A percentile compares a stretch with the other conserved stretches of the same genome.
Evolutionary conservation across 352 stramenopile genomes (phyloP).

Genomic region (Aphanomyces euteiches): DNA sequence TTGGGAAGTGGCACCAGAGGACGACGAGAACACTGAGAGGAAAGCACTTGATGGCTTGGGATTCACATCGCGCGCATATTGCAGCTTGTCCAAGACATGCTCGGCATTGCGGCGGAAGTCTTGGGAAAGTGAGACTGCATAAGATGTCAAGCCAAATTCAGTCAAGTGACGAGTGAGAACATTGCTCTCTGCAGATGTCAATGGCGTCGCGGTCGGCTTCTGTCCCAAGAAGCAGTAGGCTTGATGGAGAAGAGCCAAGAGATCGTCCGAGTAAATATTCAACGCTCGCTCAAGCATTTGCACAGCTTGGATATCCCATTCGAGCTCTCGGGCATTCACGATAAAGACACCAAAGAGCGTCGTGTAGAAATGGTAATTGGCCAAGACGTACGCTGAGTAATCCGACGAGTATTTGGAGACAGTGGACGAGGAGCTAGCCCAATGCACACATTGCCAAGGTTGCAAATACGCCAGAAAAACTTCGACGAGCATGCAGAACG

Average conservation of each 20-base stretch:
- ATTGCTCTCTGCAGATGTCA: constrained; percentile 62
- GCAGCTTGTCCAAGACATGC: constrained; percentile 80
- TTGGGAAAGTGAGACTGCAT: constrained; percentile 59
- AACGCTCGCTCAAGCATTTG: constrained; percentile 67
- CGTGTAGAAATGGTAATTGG: constrained; percentile 88
- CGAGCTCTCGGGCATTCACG: constrained; percentile 76
- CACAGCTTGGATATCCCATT: constrained; percentile 60
- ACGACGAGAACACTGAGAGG: neutral
- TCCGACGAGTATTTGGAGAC: constrained; percentile 43
- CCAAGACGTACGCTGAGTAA: constrained; percentile 78
- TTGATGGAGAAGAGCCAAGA: constrained; percentile 54
- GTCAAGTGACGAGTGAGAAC: constrained; percentile 81
- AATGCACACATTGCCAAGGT: constrained; percentile 73
- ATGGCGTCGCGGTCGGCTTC: constrained; percentile 34
- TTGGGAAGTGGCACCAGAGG: neutral
- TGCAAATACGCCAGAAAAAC: constrained; percentile 86
- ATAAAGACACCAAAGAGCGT: constrained; percentile 74
- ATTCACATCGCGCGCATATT: constrained; percentile 33
- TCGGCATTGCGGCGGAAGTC: constrained; percentile 79
- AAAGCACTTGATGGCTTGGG: neutral
- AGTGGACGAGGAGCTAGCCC: constrained; percentile 35
- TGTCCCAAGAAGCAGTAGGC: neutral
- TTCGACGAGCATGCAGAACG: constrained; percentile 75
- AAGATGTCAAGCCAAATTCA: constrained; percentile 65
- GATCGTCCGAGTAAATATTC: constrained; percentile 59